Conservation (phyloP, 1,284 basidiomycete species). For the Cutaneotrichosporon arboriforme region DNA sequence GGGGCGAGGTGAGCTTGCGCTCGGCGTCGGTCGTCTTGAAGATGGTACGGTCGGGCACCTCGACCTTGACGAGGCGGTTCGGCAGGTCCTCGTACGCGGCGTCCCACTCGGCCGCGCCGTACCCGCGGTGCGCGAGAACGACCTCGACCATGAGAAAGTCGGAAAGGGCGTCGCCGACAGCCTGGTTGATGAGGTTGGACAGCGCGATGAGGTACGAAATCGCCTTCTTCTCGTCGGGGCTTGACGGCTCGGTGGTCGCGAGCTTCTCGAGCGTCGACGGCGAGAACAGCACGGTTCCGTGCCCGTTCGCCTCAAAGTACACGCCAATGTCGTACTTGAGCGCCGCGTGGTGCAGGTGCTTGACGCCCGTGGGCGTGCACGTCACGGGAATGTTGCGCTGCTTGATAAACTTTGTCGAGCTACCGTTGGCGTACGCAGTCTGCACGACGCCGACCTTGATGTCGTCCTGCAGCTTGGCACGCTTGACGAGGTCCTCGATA, state of each 20-base stretch:
- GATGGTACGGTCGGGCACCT: conserved; percentile 72
- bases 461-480: conserved; percentile 59
- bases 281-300: conserved; percentile 96
- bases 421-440: conserved; percentile 98
- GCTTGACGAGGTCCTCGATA: conserved; percentile 82
- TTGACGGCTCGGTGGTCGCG: conserved; percentile 61
- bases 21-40: conserved; percentile 96
- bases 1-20: conserved; percentile 72
- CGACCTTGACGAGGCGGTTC: conserved; percentile 93
- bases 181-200: conserved; percentile 89
- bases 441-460: conserved; percentile 90
- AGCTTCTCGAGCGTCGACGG: conserved; percentile 61
- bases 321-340: conserved; percentile 91
- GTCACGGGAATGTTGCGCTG: conserved; percentile 67
- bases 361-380: conserved; percentile 95
- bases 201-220: conserved; percentile 71
- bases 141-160: conserved; percentile 95
- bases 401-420: conserved; percentile 84
- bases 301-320: conserved; percentile 99
- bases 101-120: conserved; percentile 85
- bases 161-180: conserved; percentile 93
- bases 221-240: conserved; percentile 72
- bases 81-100: conserved; percentile 89
- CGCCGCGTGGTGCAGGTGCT: conserved; percentile 96
- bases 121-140: conserved; percentile 80